These are phyloP conservation scores for Aspergillus piperis DNA, from an alignment of 2,329 filamentous ascomycete species.

Conservation along the genomic window DNA sequence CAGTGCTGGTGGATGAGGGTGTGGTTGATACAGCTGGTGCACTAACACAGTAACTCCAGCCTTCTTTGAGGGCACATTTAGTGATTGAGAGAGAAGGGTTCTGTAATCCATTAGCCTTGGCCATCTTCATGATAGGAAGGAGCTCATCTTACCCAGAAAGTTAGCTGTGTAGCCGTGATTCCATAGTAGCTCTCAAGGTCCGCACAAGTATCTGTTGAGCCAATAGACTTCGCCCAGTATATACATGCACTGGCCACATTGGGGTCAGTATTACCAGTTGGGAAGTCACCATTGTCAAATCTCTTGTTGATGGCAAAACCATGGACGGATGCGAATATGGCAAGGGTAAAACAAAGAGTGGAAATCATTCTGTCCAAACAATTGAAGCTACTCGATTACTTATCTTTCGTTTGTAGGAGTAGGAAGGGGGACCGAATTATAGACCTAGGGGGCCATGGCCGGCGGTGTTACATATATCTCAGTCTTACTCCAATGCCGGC, in stretches of 20 bases:
- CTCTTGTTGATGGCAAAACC: not conserved
- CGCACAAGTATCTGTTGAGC: conserved; percentile 12
- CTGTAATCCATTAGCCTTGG: not conserved
- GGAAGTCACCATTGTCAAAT: conserved; percentile 2
- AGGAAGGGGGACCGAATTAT: not conserved
- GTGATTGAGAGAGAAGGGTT: conserved; percentile 11
- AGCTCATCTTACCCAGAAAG: conserved; percentile 7
- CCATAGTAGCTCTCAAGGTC: conserved; percentile 10
- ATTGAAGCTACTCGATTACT: no score
- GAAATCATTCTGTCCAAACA: not conserved
- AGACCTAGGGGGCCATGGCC: not conserved
- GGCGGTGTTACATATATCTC: not conserved
- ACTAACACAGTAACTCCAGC: conserved; percentile 16
- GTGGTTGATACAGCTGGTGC: not conserved
- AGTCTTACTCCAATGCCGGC: not conserved
- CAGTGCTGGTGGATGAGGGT: not conserved
- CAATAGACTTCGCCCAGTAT: conserved; percentile 17
- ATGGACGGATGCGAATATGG: not conserved
- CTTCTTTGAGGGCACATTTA: conserved; percentile 1
- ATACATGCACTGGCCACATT: conserved; percentile 8
- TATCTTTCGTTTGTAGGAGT: no score
- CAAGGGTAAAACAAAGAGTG: not conserved
- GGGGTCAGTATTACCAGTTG: conserved; percentile 13
- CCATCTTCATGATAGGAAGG: not conserved
- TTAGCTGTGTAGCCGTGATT: conserved; percentile 5